phyloP scores from a whole-genome alignment of 805 yeast genomes.

The Wickerhamiella cacticola region DNA sequence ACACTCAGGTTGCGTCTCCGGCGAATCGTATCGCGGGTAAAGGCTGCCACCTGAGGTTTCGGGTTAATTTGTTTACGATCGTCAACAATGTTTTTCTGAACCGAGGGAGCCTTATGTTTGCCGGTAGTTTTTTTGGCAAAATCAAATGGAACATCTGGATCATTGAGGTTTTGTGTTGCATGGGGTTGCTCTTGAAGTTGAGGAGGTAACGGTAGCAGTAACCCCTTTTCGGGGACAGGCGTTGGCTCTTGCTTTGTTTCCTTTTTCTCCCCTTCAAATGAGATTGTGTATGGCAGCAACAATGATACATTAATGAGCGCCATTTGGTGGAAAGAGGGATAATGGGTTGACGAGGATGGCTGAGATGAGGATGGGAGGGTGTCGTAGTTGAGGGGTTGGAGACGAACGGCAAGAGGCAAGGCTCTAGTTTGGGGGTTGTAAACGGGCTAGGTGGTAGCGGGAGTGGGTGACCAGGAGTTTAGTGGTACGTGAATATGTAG shows the following conservation, averaged over 20 bases:
- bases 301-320: conserved; percentile 24
- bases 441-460: no score
- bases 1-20: conserved; percentile 1
- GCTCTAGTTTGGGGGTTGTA: no score
- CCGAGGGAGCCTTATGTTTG: conserved; percentile 9
- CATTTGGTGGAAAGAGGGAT: not conserved
- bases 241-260: not conserved
- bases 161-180: not conserved
- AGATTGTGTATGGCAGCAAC: conserved; percentile 26
- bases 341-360: not conserved
- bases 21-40: conserved; percentile 5
- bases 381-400: no score
- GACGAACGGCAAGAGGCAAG: no score
- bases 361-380: no score
- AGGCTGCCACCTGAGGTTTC: conserved; percentile 9
- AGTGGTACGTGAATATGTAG: no score
- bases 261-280: conserved; percentile 18
- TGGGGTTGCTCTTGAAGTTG: conserved; percentile 10
- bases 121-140: conserved; percentile 12
- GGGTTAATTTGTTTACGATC: conserved; percentile 16
- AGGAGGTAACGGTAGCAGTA: conserved; percentile 14
- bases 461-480: no score
- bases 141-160: conserved; percentile 21
- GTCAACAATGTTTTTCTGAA: conserved; percentile 20
- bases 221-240: conserved; percentile 5